A percentile compares a stretch with the other conserved stretches of the same genome.
These are phyloP conservation scores for Berberis vulgaris DNA, from an alignment of 164 flowering plant species.

Conservation along the genomic window DNA sequence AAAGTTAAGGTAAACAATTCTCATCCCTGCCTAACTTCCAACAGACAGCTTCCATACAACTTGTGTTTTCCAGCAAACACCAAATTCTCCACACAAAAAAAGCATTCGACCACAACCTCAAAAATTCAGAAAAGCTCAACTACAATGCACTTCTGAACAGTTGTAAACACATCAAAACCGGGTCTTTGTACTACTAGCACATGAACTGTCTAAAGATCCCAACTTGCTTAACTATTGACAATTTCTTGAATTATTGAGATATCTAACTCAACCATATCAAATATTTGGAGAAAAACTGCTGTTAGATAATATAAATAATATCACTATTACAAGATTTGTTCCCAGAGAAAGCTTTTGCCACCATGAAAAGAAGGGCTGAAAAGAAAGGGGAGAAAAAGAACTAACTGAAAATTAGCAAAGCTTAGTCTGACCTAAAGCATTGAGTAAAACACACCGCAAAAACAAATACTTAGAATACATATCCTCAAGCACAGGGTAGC, in stretches of 20 bases:
- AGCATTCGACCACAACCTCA: background rate
- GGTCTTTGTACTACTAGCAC: no score
- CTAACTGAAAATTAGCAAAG: constrained; percentile 26
- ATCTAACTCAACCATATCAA: no score
- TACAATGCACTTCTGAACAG: no score
- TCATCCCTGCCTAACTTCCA: constrained; percentile 41
- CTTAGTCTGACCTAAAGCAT: constrained; percentile 2
- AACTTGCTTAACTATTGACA: no score
- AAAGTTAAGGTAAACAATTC: constrained; percentile 10
- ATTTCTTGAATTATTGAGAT: no score
- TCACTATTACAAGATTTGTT: constrained; percentile 16
- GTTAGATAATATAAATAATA: constrained; percentile 10
- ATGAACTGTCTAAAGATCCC: no score
- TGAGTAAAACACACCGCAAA: background rate
- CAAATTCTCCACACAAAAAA: constrained; percentile 9
- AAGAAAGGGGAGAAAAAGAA: constrained; percentile 10
- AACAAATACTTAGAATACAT: constrained; percentile 34
- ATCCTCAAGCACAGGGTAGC: constrained; percentile 40
- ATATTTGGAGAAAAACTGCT: constrained; percentile 2
- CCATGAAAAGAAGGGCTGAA: no score
- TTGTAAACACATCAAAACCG: no score
- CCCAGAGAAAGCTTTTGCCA: background rate
- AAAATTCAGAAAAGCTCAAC: no score
- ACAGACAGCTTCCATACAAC: constrained; percentile 43
- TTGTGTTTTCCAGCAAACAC: constrained; percentile 41